Evolutionary conservation across 768 basidiomycete genomes (phyloP).

Genomic region (Cystobasidium tubakii): DNA sequence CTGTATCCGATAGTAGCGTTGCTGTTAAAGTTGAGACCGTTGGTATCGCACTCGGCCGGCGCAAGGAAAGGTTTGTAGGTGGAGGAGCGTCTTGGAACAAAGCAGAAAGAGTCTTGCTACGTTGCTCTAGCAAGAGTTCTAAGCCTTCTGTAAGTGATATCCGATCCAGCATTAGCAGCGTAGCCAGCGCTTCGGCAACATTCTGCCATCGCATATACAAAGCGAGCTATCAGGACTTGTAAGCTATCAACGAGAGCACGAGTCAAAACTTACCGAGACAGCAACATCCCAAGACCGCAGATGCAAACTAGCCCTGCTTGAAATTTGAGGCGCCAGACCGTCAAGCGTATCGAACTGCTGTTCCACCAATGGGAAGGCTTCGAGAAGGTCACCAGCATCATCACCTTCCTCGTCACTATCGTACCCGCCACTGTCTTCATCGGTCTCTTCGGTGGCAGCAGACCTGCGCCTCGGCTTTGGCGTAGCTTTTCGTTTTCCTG

Average conservation of each 20-base stretch:
- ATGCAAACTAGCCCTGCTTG: background rate
- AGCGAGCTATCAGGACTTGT: background rate
- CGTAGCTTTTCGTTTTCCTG: background rate
- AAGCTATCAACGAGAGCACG: too few relatives aligned
- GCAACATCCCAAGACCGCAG: slow-evolving; percentile 11
- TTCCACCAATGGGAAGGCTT: slow-evolving; percentile 45
- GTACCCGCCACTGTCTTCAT: slow-evolving; percentile 5
- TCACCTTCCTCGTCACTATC: slow-evolving; percentile 22
- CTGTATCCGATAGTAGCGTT: background rate
- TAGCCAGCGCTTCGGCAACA: slow-evolving; percentile 3
- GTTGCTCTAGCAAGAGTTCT: background rate
- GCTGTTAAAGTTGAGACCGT: background rate
- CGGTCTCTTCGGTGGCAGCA: background rate
- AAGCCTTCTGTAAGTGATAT: background rate
- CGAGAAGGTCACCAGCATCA: slow-evolving; percentile 6
- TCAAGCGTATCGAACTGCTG: slow-evolving; percentile 42
- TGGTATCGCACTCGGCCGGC: background rate
- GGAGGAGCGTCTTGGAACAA: background rate
- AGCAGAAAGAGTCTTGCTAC: background rate
- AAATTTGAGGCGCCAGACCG: slow-evolving; percentile 21
- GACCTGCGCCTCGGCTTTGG: background rate
- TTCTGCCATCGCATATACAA: background rate
- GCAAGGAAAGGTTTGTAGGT: background rate
- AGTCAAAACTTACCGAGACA: background rate
- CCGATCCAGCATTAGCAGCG: background rate